phyloP scores from a whole-genome alignment of 2,329 filamentous ascomycete species.

The Neonectria faginata region DNA sequence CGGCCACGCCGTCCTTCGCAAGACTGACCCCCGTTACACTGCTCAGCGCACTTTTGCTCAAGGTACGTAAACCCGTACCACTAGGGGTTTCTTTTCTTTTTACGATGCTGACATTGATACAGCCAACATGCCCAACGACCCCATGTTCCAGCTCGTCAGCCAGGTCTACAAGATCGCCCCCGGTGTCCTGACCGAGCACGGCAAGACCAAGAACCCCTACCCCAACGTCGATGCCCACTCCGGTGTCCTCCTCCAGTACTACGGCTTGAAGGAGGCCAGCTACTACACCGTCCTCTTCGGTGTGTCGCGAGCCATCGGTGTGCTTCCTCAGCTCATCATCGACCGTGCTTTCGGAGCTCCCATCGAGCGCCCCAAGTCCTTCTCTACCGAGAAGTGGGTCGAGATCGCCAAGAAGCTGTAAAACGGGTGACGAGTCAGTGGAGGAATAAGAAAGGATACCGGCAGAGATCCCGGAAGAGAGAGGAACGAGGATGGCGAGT shows the following conservation, averaged over 20 bases:
- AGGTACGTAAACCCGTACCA: conserved; percentile 48
- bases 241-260: conserved; percentile 99
- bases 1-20: conserved; percentile 98
- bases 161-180: conserved; percentile 99
- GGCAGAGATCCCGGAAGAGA: conserved; percentile 6
- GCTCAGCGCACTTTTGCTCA: conserved; percentile 98
- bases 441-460: conserved; percentile 27
- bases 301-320: conserved; percentile 97
- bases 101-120: conserved; percentile 46
- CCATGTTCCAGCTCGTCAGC: conserved; percentile 99
- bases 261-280: conserved; percentile 97
- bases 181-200: conserved; percentile 97
- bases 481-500: conserved; percentile 28
- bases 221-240: conserved; percentile 99
- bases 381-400: conserved; percentile 96
- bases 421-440: conserved; percentile 48
- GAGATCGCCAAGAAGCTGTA: conserved; percentile 95
- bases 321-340: conserved; percentile 99
- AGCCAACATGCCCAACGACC: conserved; percentile 92
- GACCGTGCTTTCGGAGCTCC: conserved; percentile 97
- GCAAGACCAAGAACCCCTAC: conserved; percentile 99
- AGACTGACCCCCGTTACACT: conserved; percentile 99
- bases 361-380: conserved; percentile 98
- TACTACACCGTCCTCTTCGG: conserved; percentile 99
- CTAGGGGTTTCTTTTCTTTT: not conserved